Conservation (phyloP, 805 yeast genomes). For the Torulaspora delbrueckii region DNA sequence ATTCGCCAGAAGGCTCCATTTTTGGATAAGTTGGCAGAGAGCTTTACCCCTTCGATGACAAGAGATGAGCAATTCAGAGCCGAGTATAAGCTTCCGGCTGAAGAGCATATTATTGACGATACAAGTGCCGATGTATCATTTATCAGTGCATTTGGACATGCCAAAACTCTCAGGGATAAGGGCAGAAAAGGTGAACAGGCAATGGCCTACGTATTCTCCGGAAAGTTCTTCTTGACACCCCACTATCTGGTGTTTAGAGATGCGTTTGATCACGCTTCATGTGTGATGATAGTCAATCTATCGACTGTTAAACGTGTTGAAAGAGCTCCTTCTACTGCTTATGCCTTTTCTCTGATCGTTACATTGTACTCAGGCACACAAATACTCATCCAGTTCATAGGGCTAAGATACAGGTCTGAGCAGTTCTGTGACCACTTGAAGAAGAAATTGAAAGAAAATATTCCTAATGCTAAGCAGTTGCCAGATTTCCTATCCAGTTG, state of each 20-base stretch:
- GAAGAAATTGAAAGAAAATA: constrained; percentile 54
- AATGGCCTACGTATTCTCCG: constrained; percentile 43
- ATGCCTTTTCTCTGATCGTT: constrained; percentile 72
- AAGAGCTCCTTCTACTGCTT: constrained; percentile 69
- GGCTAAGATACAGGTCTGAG: constrained; percentile 74
- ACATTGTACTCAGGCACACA: constrained; percentile 61
- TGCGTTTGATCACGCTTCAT: constrained; percentile 59
- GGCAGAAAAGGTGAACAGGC: constrained; percentile 15
- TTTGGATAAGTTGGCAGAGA: constrained; percentile 38
- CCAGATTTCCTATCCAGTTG: constrained; percentile 63
- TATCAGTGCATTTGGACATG: constrained; percentile 23
- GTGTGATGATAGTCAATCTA: constrained; percentile 66
- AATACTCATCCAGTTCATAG: constrained; percentile 68
- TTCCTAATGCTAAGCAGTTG: constrained; percentile 56
- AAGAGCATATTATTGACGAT: constrained; percentile 61
- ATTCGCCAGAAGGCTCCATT: constrained; percentile 46
- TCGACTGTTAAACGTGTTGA: constrained; percentile 81
- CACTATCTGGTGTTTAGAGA: constrained; percentile 74
- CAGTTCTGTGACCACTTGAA: constrained; percentile 68
- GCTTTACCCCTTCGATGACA: constrained; percentile 41
- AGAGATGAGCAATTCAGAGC: constrained; percentile 67
- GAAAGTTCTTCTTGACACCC: constrained; percentile 67
- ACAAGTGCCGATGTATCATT: constrained; percentile 58
- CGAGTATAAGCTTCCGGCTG: constrained; percentile 66
- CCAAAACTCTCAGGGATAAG: constrained; percentile 12